Conservation (phyloP, 169 alveolate genomes). For the Plasmodium chabaudi region DNA sequence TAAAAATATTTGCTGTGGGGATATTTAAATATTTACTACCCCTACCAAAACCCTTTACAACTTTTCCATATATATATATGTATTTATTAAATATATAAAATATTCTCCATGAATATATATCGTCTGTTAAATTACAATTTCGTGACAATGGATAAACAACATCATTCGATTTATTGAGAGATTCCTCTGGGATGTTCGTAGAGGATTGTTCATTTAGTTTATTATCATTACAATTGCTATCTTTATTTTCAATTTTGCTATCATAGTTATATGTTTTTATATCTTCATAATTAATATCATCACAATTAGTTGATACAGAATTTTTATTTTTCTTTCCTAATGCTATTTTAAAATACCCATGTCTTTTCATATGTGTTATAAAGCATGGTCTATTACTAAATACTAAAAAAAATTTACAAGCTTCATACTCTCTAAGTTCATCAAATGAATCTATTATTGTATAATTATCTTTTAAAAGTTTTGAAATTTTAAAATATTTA, state of each 20-base stretch:
- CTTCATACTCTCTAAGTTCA: constrained; percentile 1
- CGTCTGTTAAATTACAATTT: constrained; percentile 67
- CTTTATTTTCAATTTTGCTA: neutral
- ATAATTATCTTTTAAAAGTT: constrained; percentile 23
- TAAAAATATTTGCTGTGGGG: constrained; percentile 63
- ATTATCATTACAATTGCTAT: neutral
- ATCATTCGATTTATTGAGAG: constrained; percentile 34
- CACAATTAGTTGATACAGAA: constrained; percentile 6
- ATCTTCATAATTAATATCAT: constrained; percentile 5
- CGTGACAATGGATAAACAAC: constrained; percentile 66
- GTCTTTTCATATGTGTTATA: constrained; percentile 15
- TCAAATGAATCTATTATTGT: constrained; percentile 40
- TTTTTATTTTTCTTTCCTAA: constrained; percentile 11
- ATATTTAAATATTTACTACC: constrained; percentile 71
- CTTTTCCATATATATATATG: constrained; percentile 53
- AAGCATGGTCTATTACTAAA: constrained; percentile 67
- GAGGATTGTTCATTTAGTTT: neutral
- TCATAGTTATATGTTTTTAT: neutral
- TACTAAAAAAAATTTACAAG: constrained; percentile 13
- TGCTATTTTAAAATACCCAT: constrained; percentile 35
- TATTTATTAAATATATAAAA: constrained; percentile 60
- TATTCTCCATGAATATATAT: constrained; percentile 69
- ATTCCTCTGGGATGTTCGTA: neutral
- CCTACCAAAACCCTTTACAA: constrained; percentile 72
- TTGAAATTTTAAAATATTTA: constrained; percentile 39